phyloP scores from a whole-genome alignment of 345 rosid species.

The Barbarea vulgaris region DNA sequence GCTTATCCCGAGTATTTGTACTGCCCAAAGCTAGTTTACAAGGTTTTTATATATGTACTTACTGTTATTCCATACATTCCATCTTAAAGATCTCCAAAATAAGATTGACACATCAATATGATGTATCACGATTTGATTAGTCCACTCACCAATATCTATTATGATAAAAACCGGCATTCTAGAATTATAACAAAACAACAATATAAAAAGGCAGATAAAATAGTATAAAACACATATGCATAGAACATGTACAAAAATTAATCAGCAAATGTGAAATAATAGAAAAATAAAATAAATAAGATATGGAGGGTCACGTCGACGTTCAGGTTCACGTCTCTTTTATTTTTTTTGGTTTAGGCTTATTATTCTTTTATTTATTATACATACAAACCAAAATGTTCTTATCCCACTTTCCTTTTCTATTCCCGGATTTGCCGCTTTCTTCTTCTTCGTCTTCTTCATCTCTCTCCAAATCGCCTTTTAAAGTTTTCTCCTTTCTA shows the following conservation, averaged over 20 bases:
- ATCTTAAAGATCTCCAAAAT: not conserved
- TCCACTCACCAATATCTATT: not conserved
- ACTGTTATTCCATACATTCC: not conserved
- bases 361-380: slow-evolving; percentile 19
- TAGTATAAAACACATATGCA: too few relatives aligned
- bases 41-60: too few relatives aligned
- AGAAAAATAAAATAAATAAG: not conserved
- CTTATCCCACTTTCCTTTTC: slow-evolving; percentile 35
- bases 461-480: slow-evolving; percentile 12
- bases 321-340: slow-evolving; percentile 31
- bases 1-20: too few relatives aligned
- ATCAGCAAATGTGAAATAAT: not conserved
- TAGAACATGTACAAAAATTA: not conserved
- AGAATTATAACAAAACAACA: not conserved
- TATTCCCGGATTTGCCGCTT: slow-evolving; percentile 43
- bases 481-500: slow-evolving; percentile 34
- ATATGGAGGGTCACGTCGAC: slow-evolving; percentile 31
- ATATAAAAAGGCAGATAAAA: not conserved
- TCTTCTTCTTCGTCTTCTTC: not conserved
- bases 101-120: not conserved
- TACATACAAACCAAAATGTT: slow-evolving; percentile 32
- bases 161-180: not conserved
- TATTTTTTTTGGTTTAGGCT: not conserved
- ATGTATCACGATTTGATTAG: not conserved
- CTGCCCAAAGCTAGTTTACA: too few relatives aligned